Conservation (phyloP, 2,329 filamentous ascomycete species). For the Aspergillus thermomutatus region DNA sequence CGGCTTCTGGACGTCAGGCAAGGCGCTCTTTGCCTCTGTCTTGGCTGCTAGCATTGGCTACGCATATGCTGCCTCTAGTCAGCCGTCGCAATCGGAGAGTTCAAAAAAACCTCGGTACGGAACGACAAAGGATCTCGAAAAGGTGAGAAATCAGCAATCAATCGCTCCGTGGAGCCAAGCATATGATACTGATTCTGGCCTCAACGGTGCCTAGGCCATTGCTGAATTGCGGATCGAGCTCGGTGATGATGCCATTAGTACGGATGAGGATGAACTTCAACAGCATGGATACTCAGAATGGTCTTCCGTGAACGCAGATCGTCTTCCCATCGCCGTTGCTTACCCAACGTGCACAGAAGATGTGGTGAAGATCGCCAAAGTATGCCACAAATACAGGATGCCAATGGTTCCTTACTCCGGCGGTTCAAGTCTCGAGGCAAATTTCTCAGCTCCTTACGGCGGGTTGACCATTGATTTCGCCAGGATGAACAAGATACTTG, state of each 20-base stretch:
- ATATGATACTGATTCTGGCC: background rate
- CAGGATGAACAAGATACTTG: conserved; percentile 77
- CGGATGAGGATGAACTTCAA: conserved; percentile 62
- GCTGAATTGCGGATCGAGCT: conserved; percentile 51
- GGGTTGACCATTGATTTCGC: conserved; percentile 88
- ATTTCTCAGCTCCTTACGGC: conserved; percentile 82
- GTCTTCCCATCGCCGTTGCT: conserved; percentile 61
- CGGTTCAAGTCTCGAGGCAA: conserved; percentile 81
- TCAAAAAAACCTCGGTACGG: conserved; percentile 35
- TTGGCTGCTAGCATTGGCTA: conserved; percentile 54
- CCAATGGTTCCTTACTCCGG: conserved; percentile 87
- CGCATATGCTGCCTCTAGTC: conserved; percentile 45
- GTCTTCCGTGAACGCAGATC: conserved; percentile 64
- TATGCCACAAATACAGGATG: conserved; percentile 75
- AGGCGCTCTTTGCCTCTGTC: conserved; percentile 47
- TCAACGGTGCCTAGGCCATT: conserved; percentile 48
- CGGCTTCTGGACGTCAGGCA: conserved; percentile 45
- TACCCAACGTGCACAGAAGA: conserved; percentile 64
- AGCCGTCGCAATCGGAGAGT: conserved; percentile 14
- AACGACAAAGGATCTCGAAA: conserved; percentile 36
- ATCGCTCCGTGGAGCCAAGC: background rate
- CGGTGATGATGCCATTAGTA: conserved; percentile 59
- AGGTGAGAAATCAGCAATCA: conserved; percentile 21
- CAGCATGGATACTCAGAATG: conserved; percentile 68
- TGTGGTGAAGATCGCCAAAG: conserved; percentile 61